Conservation (phyloP, 2,329 filamentous ascomycete species). For the Colletotrichum tropicale region DNA sequence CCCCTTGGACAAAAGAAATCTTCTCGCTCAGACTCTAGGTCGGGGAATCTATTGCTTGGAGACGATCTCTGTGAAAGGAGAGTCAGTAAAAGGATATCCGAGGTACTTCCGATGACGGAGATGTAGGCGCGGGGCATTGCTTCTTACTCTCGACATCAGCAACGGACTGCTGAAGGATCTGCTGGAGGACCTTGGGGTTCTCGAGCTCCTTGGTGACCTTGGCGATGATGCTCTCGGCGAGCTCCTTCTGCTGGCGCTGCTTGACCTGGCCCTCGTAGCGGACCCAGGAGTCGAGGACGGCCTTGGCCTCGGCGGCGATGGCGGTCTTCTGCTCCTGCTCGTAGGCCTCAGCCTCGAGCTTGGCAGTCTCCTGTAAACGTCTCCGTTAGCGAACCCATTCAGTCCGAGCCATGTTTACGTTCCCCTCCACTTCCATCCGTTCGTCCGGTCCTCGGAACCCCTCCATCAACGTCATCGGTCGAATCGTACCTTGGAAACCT, state of each 20-base stretch:
- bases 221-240: slow-evolving; percentile 89
- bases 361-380: slow-evolving; percentile 81
- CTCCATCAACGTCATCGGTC: not conserved
- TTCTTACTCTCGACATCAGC: slow-evolving; percentile 89
- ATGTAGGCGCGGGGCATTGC: not conserved
- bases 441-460: not conserved
- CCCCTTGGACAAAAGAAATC: slow-evolving; percentile 55
- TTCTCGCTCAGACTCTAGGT: slow-evolving; percentile 27
- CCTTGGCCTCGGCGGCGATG: slow-evolving; percentile 90
- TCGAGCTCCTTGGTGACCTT: slow-evolving; percentile 99
- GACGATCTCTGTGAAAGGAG: slow-evolving; percentile 57
- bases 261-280: slow-evolving; percentile 99
- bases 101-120: not conserved
- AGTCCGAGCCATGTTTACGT: not conserved
- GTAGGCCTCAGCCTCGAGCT: slow-evolving; percentile 93
- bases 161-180: slow-evolving; percentile 97
- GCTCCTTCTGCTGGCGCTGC: slow-evolving; percentile 96
- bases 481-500: slow-evolving; percentile 87
- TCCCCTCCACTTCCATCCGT: not conserved
- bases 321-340: slow-evolving; percentile 97
- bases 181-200: slow-evolving; percentile 95
- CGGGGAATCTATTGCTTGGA: slow-evolving; percentile 64
- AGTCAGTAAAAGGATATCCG: slow-evolving; percentile 34
- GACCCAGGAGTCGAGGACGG: slow-evolving; percentile 96
- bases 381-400: not conserved